phyloP scores from a whole-genome alignment of 2,329 filamentous ascomycete genomes.

The Colletotrichum falcatum region DNA sequence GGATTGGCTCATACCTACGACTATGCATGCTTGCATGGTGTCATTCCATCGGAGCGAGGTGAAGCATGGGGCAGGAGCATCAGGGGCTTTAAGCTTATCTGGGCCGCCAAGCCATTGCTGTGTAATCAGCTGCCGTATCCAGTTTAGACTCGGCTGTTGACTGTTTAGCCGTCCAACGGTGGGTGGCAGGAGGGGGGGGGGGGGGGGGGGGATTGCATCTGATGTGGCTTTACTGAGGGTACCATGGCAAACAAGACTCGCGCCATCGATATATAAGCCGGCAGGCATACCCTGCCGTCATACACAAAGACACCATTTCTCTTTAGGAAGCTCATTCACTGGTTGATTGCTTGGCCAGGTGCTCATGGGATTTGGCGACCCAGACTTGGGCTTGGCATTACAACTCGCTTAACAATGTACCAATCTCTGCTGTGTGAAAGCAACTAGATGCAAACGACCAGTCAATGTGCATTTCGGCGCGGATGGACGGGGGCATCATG shows the following conservation, averaged over 20 bases:
- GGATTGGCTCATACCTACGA: background rate
- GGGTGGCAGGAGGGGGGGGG: no score
- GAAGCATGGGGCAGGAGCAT: conserved; percentile 35
- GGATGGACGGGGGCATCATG: background rate
- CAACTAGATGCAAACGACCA: background rate
- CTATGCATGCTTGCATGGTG: conserved; percentile 2
- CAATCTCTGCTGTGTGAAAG: background rate
- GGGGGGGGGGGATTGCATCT: no score
- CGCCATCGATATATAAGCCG: background rate
- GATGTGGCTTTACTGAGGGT: no score
- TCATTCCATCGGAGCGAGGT: conserved; percentile 32
- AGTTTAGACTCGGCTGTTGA: conserved; percentile 36
- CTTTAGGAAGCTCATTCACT: conserved; percentile 32
- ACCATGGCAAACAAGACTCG: background rate
- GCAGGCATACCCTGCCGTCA: background rate
- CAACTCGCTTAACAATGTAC: conserved; percentile 1
- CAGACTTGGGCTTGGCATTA: background rate
- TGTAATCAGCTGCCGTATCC: conserved; percentile 17
- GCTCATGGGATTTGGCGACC: background rate
- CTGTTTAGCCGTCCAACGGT: background rate
- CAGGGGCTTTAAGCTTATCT: conserved; percentile 36
- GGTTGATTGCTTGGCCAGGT: conserved; percentile 12
- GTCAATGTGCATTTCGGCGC: background rate
- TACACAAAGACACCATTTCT: background rate
- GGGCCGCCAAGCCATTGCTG: conserved; percentile 24